Conservation (phyloP, 1,284 basidiomycete species). For the Tylopilus sp. region DNA sequence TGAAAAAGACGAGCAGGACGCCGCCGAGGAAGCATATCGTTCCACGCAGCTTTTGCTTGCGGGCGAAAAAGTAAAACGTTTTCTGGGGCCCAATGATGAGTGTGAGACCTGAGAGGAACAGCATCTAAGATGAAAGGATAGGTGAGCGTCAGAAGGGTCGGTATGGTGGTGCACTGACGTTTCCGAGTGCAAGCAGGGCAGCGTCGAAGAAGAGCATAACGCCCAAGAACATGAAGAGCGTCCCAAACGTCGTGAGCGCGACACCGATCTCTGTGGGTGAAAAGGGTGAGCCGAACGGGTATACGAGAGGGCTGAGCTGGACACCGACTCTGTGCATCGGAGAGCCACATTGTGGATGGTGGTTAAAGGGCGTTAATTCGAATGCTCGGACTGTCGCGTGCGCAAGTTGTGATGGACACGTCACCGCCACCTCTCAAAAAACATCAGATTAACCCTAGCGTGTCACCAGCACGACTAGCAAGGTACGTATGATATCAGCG, state of each 20-base stretch:
- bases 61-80: slow-evolving; percentile 97
- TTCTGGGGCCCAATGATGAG: slow-evolving; percentile 95
- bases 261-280: slow-evolving; percentile 81
- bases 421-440: slow-evolving; percentile 22
- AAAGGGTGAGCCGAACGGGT: neutral
- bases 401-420: slow-evolving; percentile 17
- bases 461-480: neutral
- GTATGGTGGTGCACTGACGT: slow-evolving; percentile 47
- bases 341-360: slow-evolving; percentile 56
- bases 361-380: slow-evolving; percentile 6
- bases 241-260: slow-evolving; percentile 95
- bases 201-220: slow-evolving; percentile 97
- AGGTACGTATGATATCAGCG: slow-evolving; percentile 11
- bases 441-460: too few relatives aligned
- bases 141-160: neutral
- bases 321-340: slow-evolving; percentile 60
- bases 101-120: slow-evolving; percentile 89
- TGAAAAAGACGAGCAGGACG: slow-evolving; percentile 82
- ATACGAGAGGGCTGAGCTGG: neutral
- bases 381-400: slow-evolving; percentile 9
- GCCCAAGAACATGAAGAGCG: slow-evolving; percentile 93
- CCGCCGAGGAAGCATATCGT: slow-evolving; percentile 89
- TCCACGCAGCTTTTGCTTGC: slow-evolving; percentile 95
- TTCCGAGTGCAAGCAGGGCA: slow-evolving; percentile 93
- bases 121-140: slow-evolving; percentile 53